Percentiles rank a stretch among this genome's conserved stretches.
Evolutionary conservation across 345 rosid genomes (phyloP).

Genomic region (Eucalyptus pauciflora): DNA sequence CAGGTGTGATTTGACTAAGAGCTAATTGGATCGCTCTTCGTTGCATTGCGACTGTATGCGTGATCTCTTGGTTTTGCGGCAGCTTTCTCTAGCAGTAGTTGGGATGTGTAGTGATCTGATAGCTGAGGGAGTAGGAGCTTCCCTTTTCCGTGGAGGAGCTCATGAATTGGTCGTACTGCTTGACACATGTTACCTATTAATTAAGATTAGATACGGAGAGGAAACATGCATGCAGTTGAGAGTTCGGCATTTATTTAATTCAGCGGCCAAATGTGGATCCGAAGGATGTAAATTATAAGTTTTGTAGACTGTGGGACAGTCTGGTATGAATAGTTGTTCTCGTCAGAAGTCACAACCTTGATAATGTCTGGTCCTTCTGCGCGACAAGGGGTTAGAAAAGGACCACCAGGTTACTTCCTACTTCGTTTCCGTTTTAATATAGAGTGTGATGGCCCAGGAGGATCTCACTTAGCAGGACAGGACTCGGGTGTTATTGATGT

Average conservation of each 20-base stretch:
- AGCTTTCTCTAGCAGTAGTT: neutral
- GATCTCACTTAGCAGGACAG: neutral
- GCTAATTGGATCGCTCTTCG: neutral
- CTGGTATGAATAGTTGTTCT: neutral
- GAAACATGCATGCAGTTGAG: neutral
- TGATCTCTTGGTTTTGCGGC: neutral
- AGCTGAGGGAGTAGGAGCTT: neutral
- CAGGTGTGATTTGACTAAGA: neutral
- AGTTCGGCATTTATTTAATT: neutral
- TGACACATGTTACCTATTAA: neutral
- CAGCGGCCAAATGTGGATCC: neutral
- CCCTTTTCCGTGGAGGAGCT: neutral
- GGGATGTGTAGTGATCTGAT: neutral
- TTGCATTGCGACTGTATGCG: neutral
- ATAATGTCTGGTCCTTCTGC: neutral
- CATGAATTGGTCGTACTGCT: neutral
- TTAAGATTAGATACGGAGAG: neutral
- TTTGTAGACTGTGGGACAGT: neutral
- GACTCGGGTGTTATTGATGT: neutral
- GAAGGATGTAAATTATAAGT: neutral
- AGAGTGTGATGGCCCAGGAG: neutral
- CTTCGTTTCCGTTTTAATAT: neutral
- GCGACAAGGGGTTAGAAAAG: neutral
- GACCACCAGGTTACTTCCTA: neutral
- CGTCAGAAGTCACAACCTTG: neutral